phyloP scores from a whole-genome alignment of 139 green algal genomes.

The Auxenochlorella pyrenoidosa region DNA sequence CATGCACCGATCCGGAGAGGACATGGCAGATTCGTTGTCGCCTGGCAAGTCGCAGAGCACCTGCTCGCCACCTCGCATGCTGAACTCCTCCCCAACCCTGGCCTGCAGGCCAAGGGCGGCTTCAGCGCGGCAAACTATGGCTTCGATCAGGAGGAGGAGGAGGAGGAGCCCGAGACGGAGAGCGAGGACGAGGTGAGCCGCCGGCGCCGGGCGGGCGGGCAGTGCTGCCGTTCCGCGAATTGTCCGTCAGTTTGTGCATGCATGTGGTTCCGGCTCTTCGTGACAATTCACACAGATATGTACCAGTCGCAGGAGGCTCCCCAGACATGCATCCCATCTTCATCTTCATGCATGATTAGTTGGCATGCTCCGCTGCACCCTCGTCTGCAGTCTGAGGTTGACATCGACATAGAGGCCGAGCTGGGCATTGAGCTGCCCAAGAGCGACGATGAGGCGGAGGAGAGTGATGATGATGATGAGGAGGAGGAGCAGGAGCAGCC shows the following conservation, averaged over 20 bases:
- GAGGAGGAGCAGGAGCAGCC: constrained; percentile 39
- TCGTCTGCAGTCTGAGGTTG: constrained; percentile 15
- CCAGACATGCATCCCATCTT: too few species aligned
- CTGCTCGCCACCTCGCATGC: not conserved
- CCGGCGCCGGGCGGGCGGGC: not conserved
- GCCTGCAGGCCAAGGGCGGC: constrained; percentile 31
- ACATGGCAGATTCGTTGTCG: not conserved
- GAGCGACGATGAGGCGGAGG: constrained; percentile 60
- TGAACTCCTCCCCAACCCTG: not conserved
- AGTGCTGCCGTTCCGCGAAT: too few species aligned
- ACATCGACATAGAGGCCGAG: constrained; percentile 57
- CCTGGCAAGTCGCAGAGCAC: not conserved
- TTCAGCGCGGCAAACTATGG: not conserved
- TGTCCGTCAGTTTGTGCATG: too few species aligned
- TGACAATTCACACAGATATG: too few species aligned
- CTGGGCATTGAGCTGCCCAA: constrained; percentile 62
- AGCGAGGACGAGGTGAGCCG: constrained; percentile 42
- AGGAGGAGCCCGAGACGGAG: not conserved
- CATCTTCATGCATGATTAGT: too few species aligned
- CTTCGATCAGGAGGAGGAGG: constrained; percentile 26
- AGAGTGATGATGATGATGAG: constrained; percentile 53
- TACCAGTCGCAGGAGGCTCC: too few species aligned
- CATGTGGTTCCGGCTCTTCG: too few species aligned
- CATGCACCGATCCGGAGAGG: not conserved
- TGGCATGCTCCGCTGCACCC: not conserved